Conservation (phyloP, 2,329 filamentous ascomycete species). For the Colletotrichum tanaceti region DNA sequence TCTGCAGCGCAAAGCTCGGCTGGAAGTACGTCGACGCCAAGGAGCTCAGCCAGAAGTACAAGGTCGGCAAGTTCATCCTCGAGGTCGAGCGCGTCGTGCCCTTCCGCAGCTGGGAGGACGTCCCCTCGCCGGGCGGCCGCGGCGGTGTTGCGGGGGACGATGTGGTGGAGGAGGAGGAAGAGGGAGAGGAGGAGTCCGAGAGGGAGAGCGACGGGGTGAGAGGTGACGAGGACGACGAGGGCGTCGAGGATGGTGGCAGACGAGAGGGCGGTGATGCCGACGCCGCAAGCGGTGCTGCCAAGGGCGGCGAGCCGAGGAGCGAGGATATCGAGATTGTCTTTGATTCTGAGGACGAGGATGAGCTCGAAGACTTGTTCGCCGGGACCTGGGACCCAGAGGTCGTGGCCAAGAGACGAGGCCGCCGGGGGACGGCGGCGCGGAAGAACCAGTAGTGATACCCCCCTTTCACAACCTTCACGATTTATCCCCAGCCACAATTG, state of each 20-base stretch:
- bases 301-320: constrained; percentile 15
- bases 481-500: constrained; percentile 14
- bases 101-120: constrained; percentile 66
- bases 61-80: constrained; percentile 75
- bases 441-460: constrained; percentile 35
- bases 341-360: constrained; percentile 73
- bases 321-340: constrained; percentile 63
- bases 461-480: constrained; percentile 5
- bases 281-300: constrained; percentile 8
- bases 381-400: constrained; percentile 69
- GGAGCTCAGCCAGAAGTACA: constrained; percentile 71
- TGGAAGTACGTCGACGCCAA: constrained; percentile 77
- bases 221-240: not conserved
- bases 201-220: constrained; percentile 11
- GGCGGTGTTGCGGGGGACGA: constrained; percentile 21
- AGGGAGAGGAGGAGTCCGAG: constrained; percentile 15
- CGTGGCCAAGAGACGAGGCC: constrained; percentile 60
- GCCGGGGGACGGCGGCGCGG: constrained; percentile 47
- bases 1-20: constrained; percentile 68
- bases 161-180: constrained; percentile 15
- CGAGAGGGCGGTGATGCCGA: constrained; percentile 37
- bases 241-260: no score
- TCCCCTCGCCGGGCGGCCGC: constrained; percentile 37
- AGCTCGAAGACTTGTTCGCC: constrained; percentile 74
- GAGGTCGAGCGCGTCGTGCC: constrained; percentile 69